Percentiles rank a stretch among this genome's conserved stretches.
Conservation (phyloP, 2,329 filamentous ascomycete genomes). For the Fusarium dlaminii region DNA sequence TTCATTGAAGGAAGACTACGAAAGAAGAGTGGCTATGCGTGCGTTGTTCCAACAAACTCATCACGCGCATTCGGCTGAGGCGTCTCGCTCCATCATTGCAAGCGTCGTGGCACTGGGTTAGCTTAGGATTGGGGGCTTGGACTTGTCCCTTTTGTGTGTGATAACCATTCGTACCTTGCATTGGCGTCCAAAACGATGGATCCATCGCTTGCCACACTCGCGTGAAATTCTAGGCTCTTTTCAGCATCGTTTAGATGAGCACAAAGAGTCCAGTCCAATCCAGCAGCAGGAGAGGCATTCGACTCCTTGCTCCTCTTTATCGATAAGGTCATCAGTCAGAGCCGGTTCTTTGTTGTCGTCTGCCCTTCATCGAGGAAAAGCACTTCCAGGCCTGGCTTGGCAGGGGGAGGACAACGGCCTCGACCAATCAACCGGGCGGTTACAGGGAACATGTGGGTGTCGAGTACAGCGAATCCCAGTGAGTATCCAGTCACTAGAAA, state of each 20-base stretch:
- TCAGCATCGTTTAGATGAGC: conserved; percentile 25
- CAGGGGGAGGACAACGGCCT: conserved; percentile 32
- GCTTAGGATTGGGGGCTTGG: neutral
- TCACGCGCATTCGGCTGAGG: conserved; percentile 28
- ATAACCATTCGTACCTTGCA: conserved; percentile 36
- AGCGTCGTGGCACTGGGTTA: conserved; percentile 28
- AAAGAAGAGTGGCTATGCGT: conserved; percentile 9
- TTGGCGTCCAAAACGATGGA: conserved; percentile 20
- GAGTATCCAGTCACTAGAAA: conserved; percentile 13
- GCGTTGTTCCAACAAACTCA: conserved; percentile 3
- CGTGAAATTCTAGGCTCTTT: conserved; percentile 23
- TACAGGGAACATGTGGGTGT: conserved; percentile 17
- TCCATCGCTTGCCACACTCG: conserved; percentile 20
- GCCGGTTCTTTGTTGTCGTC: conserved; percentile 13
- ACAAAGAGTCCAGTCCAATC: conserved; percentile 31
- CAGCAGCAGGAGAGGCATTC: neutral
- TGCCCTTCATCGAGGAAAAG: conserved; percentile 5
- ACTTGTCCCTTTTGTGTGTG: conserved; percentile 29
- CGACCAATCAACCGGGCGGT: conserved; percentile 36
- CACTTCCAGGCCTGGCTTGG: conserved; percentile 32
- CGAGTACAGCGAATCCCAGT: conserved; percentile 23
- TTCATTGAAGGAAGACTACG: neutral
- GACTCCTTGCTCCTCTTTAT: conserved; percentile 9
- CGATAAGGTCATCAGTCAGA: conserved; percentile 15
- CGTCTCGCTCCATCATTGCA: conserved; percentile 24